Evolutionary conservation across 202 grass and related monocot species (phyloP).

Genomic region (Cymbopogon flexuosus): DNA sequence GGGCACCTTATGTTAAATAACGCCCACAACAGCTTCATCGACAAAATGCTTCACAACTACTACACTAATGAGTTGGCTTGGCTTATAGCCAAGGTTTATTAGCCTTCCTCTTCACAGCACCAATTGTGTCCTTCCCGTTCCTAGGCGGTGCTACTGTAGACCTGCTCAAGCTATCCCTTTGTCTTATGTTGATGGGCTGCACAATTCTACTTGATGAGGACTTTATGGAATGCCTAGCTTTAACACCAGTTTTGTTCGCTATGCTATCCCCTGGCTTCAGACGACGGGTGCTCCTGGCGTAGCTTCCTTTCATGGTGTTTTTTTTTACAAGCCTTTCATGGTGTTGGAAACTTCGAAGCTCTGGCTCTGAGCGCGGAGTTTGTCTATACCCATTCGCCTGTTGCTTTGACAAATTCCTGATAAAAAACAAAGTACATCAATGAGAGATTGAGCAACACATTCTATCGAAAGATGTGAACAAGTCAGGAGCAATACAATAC

Average conservation of each 20-base stretch:
- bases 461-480: neutral
- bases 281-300: neutral
- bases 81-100: neutral
- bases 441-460: neutral
- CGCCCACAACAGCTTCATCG: neutral
- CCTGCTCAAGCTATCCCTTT: neutral
- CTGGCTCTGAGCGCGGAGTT: slow-evolving; percentile 10
- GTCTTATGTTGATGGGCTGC: neutral
- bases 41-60: neutral
- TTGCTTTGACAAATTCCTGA: slow-evolving; percentile 10
- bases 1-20: neutral
- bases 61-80: neutral
- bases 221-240: too few relatives aligned
- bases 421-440: neutral
- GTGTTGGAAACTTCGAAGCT: slow-evolving; percentile 23
- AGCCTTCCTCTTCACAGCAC: neutral
- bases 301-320: slow-evolving; percentile 10
- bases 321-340: too few relatives aligned
- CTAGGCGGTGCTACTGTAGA: neutral
- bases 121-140: neutral
- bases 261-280: neutral
- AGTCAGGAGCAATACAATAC: too few relatives aligned
- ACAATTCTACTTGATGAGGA: neutral
- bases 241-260: neutral
- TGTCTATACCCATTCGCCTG: neutral